Evolutionary conservation across 2,329 filamentous ascomycete species (phyloP), one percentile per base, ranked within the genome.

Genomic region (Ophiosphaerella herpotricha): DNA sequence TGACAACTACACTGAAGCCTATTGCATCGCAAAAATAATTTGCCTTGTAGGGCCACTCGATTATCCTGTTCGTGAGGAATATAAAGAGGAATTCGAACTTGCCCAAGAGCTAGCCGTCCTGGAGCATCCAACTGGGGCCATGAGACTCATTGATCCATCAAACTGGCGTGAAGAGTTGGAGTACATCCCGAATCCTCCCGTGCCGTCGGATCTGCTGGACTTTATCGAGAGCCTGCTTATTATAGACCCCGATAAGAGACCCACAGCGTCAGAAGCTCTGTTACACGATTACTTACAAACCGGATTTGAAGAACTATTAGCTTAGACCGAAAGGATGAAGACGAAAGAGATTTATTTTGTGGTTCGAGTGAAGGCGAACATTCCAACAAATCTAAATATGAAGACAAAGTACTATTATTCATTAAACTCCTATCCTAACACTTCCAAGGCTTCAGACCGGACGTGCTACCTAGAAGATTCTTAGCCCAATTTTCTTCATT

Each of bases 21-120:
- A 55, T 53, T 64, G 59, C 43, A 61, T 63, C 38, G 59, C 61
- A 2, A 61, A 64, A 40, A 54, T 64, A 24, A 50, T 53, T 7
- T 48, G 54, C 48, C 55, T 61, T 9, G 34, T 63, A 37, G 54
- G 61, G 9, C 50, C 52, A 3, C 44, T 63, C 32, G 42, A 31
- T 41, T 34, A 39, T 23, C 57, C 61, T 48, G 41, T 58, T 39
- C 24, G 50, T 32, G 31, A 41, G 36, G 13, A 37, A 6, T 50
- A 53, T 31, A 47, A 44, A 24, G 42, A 53, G 7, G 48, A 55
- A 31, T 48, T 48, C 40, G 44, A 52, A 33, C 34, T 55, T 29
- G 48, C 48, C 35, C 16, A 46, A 34, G 39, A 51, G 31, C 14
- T 52, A 39, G 39, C 24, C 7, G 33, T 48, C 23, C 48, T 51